These are phyloP conservation scores for Mycena metata DNA, from an alignment of 768 basidiomycete species.

Conservation along the genomic window DNA sequence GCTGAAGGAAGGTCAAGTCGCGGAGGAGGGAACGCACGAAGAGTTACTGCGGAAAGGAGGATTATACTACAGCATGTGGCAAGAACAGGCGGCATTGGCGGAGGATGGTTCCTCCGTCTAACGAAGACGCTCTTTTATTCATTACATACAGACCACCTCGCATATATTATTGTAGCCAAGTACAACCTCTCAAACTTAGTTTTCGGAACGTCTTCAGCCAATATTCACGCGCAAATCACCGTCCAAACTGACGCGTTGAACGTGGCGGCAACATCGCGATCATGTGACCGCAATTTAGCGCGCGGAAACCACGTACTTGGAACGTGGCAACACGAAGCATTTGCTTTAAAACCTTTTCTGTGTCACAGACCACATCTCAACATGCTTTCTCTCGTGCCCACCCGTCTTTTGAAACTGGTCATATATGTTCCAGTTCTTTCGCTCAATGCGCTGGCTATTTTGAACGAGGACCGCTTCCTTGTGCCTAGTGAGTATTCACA, in stretches of 20 bases:
- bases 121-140: constrained; percentile 7
- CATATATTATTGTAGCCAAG: constrained; percentile 16
- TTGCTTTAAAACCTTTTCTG: too few species aligned
- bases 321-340: too few species aligned
- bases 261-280: too few species aligned
- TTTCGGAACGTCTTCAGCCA: too few species aligned
- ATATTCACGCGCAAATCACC: too few species aligned
- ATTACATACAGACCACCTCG: constrained; percentile 4
- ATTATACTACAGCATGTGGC: constrained; percentile 87
- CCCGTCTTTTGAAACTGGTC: neutral
- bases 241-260: too few species aligned
- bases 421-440: constrained; percentile 8
- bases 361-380: too few species aligned
- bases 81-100: constrained; percentile 73
- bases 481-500: neutral
- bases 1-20: constrained; percentile 89
- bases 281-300: too few species aligned
- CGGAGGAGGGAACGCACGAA: constrained; percentile 95
- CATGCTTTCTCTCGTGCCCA: constrained; percentile 10
- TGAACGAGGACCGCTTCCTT: constrained; percentile 8
- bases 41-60: constrained; percentile 80
- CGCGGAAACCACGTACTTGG: too few species aligned
- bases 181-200: too few species aligned
- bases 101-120: constrained; percentile 43
- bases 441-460: constrained; percentile 9